Conservation (phyloP, 139 green algal species). For the Chlorella sp. region DNA sequence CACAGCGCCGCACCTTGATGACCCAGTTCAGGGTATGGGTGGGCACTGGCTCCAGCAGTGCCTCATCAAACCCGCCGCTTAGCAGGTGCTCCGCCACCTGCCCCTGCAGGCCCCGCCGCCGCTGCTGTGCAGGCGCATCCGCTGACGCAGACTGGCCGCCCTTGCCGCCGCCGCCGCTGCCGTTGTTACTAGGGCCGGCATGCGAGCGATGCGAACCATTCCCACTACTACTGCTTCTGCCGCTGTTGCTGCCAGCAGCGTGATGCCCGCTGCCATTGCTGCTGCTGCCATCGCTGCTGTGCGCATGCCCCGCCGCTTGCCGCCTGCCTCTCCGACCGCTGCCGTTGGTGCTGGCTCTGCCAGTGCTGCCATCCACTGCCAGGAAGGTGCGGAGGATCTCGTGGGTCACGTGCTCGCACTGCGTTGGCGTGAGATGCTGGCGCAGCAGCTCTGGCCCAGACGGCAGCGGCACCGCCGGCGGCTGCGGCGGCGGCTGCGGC, state of each 20-base stretch:
- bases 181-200: background rate
- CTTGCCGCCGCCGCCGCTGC: background rate
- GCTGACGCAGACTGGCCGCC: too few species aligned
- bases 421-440: background rate
- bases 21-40: slow-evolving; percentile 49
- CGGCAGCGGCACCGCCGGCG: background rate
- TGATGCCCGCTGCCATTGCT: background rate
- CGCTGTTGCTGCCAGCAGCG: background rate
- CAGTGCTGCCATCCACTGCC: background rate
- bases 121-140: background rate
- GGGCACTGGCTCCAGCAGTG: slow-evolving; percentile 20
- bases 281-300: slow-evolving; percentile 1
- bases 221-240: background rate
- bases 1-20: slow-evolving; percentile 19
- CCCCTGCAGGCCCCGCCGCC: slow-evolving; percentile 27
- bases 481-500: background rate
- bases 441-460: background rate
- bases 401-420: slow-evolving; percentile 1
- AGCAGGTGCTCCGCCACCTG: slow-evolving; percentile 42
- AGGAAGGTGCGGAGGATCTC: slow-evolving; percentile 9
- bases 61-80: slow-evolving; percentile 43
- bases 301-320: background rate
- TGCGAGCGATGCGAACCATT: too few species aligned
- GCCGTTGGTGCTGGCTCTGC: background rate
- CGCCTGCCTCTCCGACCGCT: background rate